Percentiles rank a stretch among this genome's conserved stretches.
These are phyloP conservation scores for Leucosporidium scottii DNA, from an alignment of 768 basidiomycete species.

Conservation along the genomic window DNA sequence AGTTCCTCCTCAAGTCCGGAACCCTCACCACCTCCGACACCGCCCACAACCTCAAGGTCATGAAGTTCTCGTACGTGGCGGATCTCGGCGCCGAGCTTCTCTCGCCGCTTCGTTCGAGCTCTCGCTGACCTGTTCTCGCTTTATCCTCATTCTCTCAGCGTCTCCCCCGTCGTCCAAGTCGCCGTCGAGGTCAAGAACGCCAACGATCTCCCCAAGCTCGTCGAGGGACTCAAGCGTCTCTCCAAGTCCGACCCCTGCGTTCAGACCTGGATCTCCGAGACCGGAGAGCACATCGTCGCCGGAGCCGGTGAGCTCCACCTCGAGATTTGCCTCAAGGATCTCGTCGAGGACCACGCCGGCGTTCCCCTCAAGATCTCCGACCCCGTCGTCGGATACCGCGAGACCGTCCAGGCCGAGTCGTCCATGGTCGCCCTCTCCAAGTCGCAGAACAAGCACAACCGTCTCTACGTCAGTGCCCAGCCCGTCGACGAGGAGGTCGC, in stretches of 20 bases:
- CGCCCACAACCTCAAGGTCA: slow-evolving; percentile 99
- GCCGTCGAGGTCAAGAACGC: slow-evolving; percentile 99
- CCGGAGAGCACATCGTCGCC: slow-evolving; percentile 96
- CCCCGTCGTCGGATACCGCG: slow-evolving; percentile 91
- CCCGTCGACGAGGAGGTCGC: slow-evolving; percentile 92
- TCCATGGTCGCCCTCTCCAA: slow-evolving; percentile 94
- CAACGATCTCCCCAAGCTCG: slow-evolving; percentile 95
- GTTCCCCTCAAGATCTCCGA: slow-evolving; percentile 97
- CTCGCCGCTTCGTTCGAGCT: slow-evolving; percentile 64
- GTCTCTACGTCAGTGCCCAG: slow-evolving; percentile 86
- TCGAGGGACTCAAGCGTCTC: slow-evolving; percentile 99
- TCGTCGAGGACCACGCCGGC: slow-evolving; percentile 99
- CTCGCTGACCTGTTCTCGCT: slow-evolving; percentile 36
- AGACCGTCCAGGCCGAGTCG: slow-evolving; percentile 94
- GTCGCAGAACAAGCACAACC: slow-evolving; percentile 99
- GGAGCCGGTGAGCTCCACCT: slow-evolving; percentile 98
- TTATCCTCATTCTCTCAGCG: slow-evolving; percentile 40
- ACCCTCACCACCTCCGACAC: slow-evolving; percentile 96
- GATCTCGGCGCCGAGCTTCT: no score
- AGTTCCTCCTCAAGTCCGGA: slow-evolving; percentile 99
- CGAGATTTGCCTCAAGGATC: slow-evolving; percentile 99
- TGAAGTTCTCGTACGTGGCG: slow-evolving; percentile 75
- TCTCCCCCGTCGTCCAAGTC: slow-evolving; percentile 97
- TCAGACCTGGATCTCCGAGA: slow-evolving; percentile 83
- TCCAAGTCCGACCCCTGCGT: slow-evolving; percentile 99